A percentile compares a stretch with the other conserved stretches of the same genome.
Conservation (phyloP, 148 eudicot genomes). For the Mesembryanthemum crystallinum region DNA sequence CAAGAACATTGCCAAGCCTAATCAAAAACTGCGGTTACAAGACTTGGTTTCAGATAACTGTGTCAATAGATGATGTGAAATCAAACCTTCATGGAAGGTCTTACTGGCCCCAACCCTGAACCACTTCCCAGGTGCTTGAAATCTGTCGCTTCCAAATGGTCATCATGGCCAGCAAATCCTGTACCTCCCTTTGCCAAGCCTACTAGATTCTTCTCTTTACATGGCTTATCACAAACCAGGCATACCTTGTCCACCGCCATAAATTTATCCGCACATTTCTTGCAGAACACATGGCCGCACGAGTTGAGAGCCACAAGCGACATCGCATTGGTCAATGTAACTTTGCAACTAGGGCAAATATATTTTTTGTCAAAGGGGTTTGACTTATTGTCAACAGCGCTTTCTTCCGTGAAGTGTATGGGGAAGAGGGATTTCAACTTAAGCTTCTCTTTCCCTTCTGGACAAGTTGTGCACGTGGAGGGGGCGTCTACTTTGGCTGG, state of each 20-base stretch:
- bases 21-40: not conserved
- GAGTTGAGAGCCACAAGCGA: constrained; percentile 73
- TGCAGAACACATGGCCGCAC: constrained; percentile 90
- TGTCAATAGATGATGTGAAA: not conserved
- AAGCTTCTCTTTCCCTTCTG: constrained; percentile 84
- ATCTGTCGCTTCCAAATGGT: constrained; percentile 73
- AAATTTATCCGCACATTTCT: constrained; percentile 79
- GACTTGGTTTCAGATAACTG: not conserved
- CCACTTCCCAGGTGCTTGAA: constrained; percentile 95
- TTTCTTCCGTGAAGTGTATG: constrained; percentile 64
- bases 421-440: constrained; percentile 77
- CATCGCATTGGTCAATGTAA: constrained; percentile 70
- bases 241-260: constrained; percentile 86
- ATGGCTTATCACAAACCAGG: constrained; percentile 73
- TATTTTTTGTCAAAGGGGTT: constrained; percentile 50
- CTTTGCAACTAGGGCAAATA: constrained; percentile 95
- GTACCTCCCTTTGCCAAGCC: constrained; percentile 87
- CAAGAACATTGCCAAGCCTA: not conserved
- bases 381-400: constrained; percentile 32
- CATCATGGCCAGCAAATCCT: constrained; percentile 84
- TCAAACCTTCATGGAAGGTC: constrained; percentile 90
- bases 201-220: constrained; percentile 76
- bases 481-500: constrained; percentile 73
- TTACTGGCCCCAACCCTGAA: constrained; percentile 78
- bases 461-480: constrained; percentile 61